Conservation (phyloP, 1,139 yeast genomes). For the Yamadazyma triangularis region DNA sequence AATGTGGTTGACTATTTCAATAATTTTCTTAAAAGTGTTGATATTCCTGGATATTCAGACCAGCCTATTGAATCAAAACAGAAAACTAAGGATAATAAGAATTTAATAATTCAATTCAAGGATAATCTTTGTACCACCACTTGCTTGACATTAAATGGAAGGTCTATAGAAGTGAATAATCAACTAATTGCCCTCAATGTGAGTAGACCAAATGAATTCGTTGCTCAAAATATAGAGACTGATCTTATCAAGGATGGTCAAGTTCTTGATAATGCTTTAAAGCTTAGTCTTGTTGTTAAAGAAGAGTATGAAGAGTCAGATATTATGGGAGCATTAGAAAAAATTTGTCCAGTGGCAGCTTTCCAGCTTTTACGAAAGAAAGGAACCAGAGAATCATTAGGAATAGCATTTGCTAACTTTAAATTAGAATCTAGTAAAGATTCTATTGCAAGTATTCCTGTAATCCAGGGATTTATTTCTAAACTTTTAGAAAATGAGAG, state of each 20-base stretch:
- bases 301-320: conserved; percentile 23
- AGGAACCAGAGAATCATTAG: conserved; percentile 33
- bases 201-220: conserved; percentile 61
- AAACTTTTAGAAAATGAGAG: conserved; percentile 9
- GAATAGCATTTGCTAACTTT: conserved; percentile 39
- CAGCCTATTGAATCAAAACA: conserved; percentile 31
- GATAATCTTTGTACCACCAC: conserved; percentile 58
- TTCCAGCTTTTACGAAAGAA: conserved; percentile 33
- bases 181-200: conserved; percentile 24
- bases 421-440: conserved; percentile 13
- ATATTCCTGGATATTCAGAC: conserved; percentile 15
- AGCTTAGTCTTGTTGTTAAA: conserved; percentile 26
- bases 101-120: conserved; percentile 48
- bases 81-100: conserved; percentile 32
- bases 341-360: conserved; percentile 19
- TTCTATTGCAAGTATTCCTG: conserved; percentile 12
- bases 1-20: conserved; percentile 42
- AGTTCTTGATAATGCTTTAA: conserved; percentile 34
- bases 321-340: conserved; percentile 20
- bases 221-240: conserved; percentile 27
- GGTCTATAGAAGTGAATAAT: conserved; percentile 18
- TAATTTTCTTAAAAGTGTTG: conserved; percentile 34
- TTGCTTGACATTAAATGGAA: conserved; percentile 43
- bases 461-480: conserved; percentile 13
- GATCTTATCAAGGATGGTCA: conserved; percentile 4